These are phyloP conservation scores for Pleurostoma richardsiae DNA, from an alignment of 2,329 filamentous ascomycete species.

Conservation along the genomic window DNA sequence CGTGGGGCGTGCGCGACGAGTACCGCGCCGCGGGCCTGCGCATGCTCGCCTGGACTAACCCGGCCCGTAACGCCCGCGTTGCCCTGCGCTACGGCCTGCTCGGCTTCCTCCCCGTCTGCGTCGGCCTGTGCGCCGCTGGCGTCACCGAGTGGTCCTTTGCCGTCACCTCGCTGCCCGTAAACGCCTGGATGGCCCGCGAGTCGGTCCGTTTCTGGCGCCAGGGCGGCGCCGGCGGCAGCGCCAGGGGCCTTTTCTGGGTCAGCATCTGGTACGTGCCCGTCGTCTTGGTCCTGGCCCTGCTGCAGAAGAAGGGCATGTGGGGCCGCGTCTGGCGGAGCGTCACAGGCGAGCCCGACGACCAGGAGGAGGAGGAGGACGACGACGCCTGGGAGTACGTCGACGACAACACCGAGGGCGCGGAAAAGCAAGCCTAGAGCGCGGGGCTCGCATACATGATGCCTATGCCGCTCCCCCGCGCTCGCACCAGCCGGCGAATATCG, in stretches of 20 bases:
- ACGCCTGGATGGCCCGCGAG: conserved; percentile 77
- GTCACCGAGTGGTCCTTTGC: conserved; percentile 85
- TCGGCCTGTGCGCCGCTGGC: conserved; percentile 69
- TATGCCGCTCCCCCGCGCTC: conserved; percentile 2
- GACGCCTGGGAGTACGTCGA: conserved; percentile 9
- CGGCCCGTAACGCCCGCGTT: conserved; percentile 76
- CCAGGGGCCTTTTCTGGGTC: conserved; percentile 88
- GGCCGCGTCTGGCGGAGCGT: conserved; percentile 67
- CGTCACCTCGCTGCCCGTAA: conserved; percentile 72
- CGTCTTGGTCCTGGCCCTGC: conserved; percentile 81
- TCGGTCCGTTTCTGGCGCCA: conserved; percentile 76
- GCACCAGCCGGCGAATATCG: conserved; percentile 2
- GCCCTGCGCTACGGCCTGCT: conserved; percentile 77
- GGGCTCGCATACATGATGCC: conserved; percentile 2
- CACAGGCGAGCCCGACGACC: conserved; percentile 51
- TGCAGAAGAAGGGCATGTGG: conserved; percentile 93
- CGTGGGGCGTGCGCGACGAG: conserved; percentile 82
- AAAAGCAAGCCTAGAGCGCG: conserved; percentile 2
- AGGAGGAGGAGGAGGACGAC: conserved; percentile 32
- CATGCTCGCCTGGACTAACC: conserved; percentile 84
- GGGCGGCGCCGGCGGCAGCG: conserved; percentile 75
- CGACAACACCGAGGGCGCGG: conserved; percentile 1
- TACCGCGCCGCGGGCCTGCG: conserved; percentile 67
- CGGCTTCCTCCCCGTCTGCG: conserved; percentile 79
- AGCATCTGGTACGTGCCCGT: conserved; percentile 94